phyloP scores from a whole-genome alignment of 306 rosid genomes.

The Vigna angularis region DNA sequence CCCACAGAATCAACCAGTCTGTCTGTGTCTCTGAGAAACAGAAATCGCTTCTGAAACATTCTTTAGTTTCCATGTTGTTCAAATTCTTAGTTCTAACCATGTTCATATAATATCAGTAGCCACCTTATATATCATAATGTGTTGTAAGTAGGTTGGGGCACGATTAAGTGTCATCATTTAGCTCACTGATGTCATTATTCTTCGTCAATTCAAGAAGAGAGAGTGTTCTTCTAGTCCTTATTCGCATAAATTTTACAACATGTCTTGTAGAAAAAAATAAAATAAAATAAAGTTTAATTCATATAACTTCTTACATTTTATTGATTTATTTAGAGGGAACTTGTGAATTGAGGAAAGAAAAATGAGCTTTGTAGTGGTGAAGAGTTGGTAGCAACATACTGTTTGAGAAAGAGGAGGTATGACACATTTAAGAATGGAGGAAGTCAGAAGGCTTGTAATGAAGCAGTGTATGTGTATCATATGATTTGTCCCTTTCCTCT shows the following conservation, averaged over 20 bases:
- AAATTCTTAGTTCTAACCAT: constrained; percentile 41
- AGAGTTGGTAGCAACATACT: not conserved
- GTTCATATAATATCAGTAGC: constrained; percentile 49
- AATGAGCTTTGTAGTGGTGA: not conserved
- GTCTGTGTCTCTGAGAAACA: constrained; percentile 49
- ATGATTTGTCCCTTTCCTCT: constrained; percentile 1
- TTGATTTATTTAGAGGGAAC: no score
- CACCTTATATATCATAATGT: constrained; percentile 21
- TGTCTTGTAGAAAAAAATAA: not conserved
- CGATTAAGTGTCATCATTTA: constrained; percentile 36
- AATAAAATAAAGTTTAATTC: no score
- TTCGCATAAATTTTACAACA: not conserved
- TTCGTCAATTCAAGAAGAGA: constrained; percentile 36
- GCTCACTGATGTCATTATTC: constrained; percentile 43
- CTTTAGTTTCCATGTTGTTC: constrained; percentile 35
- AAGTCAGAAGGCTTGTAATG: constrained; percentile 2
- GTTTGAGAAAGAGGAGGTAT: not conserved
- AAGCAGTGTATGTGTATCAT: not conserved
- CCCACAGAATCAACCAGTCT: constrained; percentile 47
- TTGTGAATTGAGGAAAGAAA: no score
- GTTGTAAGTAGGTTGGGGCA: constrained; percentile 48
- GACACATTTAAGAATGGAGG: constrained; percentile 13
- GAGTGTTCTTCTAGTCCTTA: constrained; percentile 20
- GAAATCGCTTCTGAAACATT: constrained; percentile 36
- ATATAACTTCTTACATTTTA: no score